These are phyloP conservation scores for Xanthoconium stramineum DNA, from an alignment of 768 basidiomycete genomes.

Conservation along the genomic window DNA sequence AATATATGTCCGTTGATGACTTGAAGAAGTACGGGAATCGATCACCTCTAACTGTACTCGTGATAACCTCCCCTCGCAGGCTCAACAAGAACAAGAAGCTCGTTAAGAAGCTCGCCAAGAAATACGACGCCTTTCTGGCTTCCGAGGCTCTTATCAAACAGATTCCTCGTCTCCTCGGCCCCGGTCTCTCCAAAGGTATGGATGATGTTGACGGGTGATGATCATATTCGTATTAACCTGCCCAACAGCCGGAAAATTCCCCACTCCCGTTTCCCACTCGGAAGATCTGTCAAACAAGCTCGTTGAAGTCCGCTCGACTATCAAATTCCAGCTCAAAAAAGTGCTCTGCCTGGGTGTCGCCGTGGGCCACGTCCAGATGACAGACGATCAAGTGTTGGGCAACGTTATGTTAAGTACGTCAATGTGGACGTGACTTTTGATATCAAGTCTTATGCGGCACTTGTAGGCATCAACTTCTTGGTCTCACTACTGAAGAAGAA, in stretches of 20 bases:
- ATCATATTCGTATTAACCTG: not conserved
- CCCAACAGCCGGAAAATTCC: slow-evolving; percentile 92
- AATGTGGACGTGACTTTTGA: not conserved
- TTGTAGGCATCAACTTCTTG: slow-evolving; percentile 95
- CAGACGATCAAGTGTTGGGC: slow-evolving; percentile 91
- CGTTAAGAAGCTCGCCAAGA: slow-evolving; percentile 99
- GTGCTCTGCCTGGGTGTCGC: slow-evolving; percentile 99
- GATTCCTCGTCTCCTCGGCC: slow-evolving; percentile 98
- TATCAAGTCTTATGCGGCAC: slow-evolving; percentile 5
- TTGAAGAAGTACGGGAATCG: slow-evolving; percentile 82
- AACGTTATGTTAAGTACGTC: slow-evolving; percentile 95
- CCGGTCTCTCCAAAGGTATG: slow-evolving; percentile 96
- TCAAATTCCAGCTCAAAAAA: slow-evolving; percentile 99
- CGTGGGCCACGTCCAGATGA: slow-evolving; percentile 97
- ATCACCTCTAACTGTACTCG: not conserved
- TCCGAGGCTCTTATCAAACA: slow-evolving; percentile 99
- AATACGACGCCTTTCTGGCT: slow-evolving; percentile 97
- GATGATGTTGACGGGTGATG: not conserved
- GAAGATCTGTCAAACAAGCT: slow-evolving; percentile 92
- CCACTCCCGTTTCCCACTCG: slow-evolving; percentile 88
- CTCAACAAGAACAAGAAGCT: slow-evolving; percentile 99
- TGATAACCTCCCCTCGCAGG: slow-evolving; percentile 38
- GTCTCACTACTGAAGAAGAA: slow-evolving; percentile 99
- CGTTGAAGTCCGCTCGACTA: slow-evolving; percentile 94
- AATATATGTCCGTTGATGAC: slow-evolving; percentile 99